Conservation (phyloP, 208 protist genomes). For the Leishmania lainsoni region DNA sequence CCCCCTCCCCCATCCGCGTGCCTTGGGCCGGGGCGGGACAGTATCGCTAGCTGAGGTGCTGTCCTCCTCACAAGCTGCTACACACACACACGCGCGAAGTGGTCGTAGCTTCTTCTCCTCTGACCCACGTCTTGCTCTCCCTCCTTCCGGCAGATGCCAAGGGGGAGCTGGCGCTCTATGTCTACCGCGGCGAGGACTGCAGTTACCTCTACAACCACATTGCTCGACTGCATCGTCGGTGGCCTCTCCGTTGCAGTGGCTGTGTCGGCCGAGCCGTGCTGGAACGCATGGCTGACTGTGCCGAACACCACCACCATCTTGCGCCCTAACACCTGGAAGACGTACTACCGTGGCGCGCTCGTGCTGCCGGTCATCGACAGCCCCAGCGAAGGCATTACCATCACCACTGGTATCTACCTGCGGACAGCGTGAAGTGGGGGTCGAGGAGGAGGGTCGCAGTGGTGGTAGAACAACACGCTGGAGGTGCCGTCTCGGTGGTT, state of each 20-base stretch:
- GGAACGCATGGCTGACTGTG: slow-evolving; percentile 70
- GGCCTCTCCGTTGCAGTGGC: slow-evolving; percentile 52
- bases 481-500: slow-evolving; percentile 44
- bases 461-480: slow-evolving; percentile 66
- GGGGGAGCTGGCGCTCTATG: slow-evolving; percentile 46
- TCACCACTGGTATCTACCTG: slow-evolving; percentile 62
- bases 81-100: neutral
- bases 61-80: neutral
- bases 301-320: slow-evolving; percentile 64
- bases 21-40: neutral
- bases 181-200: slow-evolving; percentile 72
- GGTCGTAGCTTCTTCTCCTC: neutral
- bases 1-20: neutral
- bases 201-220: slow-evolving; percentile 84
- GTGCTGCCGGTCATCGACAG: slow-evolving; percentile 90
- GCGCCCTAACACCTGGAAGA: slow-evolving; percentile 88
- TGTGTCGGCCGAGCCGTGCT: slow-evolving; percentile 58
- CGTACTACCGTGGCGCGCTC: slow-evolving; percentile 88
- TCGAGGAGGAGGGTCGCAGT: slow-evolving; percentile 62
- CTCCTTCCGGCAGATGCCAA: slow-evolving; percentile 64
- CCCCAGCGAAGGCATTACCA: slow-evolving; percentile 87
- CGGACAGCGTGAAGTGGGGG: slow-evolving; percentile 67
- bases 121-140: neutral
- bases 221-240: slow-evolving; percentile 73
- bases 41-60: neutral